Conservation (phyloP, 164 flowering plant genomes). For the Umbellularia californica region DNA sequence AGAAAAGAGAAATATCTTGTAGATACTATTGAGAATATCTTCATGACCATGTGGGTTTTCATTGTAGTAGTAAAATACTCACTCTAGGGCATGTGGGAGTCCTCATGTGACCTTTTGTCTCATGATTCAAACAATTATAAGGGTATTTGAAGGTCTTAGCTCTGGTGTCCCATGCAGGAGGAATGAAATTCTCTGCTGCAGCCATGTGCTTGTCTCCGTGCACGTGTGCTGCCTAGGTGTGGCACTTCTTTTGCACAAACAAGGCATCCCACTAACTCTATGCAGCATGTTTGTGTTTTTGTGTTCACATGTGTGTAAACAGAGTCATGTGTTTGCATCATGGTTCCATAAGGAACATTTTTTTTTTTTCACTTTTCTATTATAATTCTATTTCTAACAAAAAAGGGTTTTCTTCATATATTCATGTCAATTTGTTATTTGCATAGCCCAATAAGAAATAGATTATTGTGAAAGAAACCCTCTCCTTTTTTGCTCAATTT, state of each 20-base stretch:
- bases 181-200: neutral
- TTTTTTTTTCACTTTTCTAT: neutral
- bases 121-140: too few relatives aligned
- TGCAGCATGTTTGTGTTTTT: neutral
- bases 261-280: neutral
- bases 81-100: neutral
- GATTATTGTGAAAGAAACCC: too few relatives aligned
- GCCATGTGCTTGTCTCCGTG: neutral
- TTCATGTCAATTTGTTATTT: too few relatives aligned
- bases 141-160: neutral
- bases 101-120: neutral
- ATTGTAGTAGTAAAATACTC: neutral
- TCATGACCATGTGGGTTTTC: neutral
- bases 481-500: too few relatives aligned
- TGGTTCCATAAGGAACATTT: neutral
- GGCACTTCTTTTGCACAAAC: neutral
- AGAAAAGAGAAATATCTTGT: neutral
- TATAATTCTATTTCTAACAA: too few relatives aligned
- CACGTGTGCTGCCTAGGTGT: neutral
- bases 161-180: too few relatives aligned
- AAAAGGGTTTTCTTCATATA: too few relatives aligned
- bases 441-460: too few relatives aligned
- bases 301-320: neutral
- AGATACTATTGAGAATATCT: neutral
- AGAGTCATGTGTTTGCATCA: neutral